Evolutionary conservation across 768 basidiomycete species (phyloP).

Genomic region (Amanita rimosa): DNA sequence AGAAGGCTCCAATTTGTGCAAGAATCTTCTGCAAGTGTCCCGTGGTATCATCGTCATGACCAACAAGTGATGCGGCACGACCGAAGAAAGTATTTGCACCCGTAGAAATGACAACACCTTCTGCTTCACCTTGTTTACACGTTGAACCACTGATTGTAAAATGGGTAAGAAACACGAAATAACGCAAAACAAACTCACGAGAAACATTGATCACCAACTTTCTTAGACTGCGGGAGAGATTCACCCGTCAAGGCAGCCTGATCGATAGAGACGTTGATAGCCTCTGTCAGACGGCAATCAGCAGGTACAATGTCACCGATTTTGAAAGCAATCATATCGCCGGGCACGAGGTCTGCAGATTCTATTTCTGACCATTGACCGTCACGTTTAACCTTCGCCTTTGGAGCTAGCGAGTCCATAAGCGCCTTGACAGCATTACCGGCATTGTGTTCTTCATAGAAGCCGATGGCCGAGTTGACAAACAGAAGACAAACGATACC

Average conservation of each 20-base stretch:
- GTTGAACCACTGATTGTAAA: slow-evolving; percentile 67
- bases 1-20: slow-evolving; percentile 97
- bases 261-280: slow-evolving; percentile 96
- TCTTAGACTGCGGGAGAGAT: slow-evolving; percentile 89
- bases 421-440: slow-evolving; percentile 99
- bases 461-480: slow-evolving; percentile 95
- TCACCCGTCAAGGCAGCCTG: slow-evolving; percentile 98
- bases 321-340: slow-evolving; percentile 96
- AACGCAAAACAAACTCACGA: slow-evolving; percentile 51
- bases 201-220: slow-evolving; percentile 93
- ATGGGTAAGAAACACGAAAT: slow-evolving; percentile 5
- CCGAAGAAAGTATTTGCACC: slow-evolving; percentile 99
- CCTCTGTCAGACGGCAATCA: slow-evolving; percentile 93
- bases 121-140: slow-evolving; percentile 98
- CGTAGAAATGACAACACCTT: slow-evolving; percentile 97
- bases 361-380: slow-evolving; percentile 87
- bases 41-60: slow-evolving; percentile 94
- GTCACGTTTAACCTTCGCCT: slow-evolving; percentile 86
- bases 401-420: slow-evolving; percentile 98
- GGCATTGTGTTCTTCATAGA: slow-evolving; percentile 95
- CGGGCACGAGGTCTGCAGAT: slow-evolving; percentile 81
- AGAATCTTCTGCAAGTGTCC: slow-evolving; percentile 99
- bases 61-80: slow-evolving; percentile 95
- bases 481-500: slow-evolving; percentile 89
- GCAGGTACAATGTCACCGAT: slow-evolving; percentile 98